These are phyloP conservation scores for Pseudonitzschia multiseries DNA, from an alignment of 108 stramenopile species.

Conservation along the genomic window DNA sequence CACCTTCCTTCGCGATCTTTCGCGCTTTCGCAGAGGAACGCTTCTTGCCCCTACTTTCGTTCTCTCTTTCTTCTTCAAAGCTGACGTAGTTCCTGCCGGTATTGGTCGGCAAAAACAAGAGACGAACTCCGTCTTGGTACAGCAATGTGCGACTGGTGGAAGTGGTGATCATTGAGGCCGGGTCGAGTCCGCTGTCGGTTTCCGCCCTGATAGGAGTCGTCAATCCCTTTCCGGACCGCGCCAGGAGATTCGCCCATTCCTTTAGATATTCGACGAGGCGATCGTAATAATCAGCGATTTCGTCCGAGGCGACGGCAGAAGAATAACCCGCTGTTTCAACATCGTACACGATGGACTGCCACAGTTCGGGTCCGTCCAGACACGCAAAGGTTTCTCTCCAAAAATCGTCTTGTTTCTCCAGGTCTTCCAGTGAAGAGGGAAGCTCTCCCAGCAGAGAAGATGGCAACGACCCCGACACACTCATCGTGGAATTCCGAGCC, in stretches of 20 bases:
- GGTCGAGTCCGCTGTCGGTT: slow-evolving; percentile 18
- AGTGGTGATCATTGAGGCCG: slow-evolving; percentile 19
- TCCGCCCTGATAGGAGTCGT: slow-evolving; percentile 68
- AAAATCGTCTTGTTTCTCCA: slow-evolving; percentile 30
- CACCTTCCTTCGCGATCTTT: slow-evolving; percentile 57
- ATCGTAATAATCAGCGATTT: slow-evolving; percentile 21
- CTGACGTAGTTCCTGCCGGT: slow-evolving; percentile 73
- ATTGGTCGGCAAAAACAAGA: slow-evolving; percentile 69
- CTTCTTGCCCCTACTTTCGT: background rate
- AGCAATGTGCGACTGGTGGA: slow-evolving; percentile 34
- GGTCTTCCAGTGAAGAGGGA: slow-evolving; percentile 12
- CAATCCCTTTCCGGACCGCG: slow-evolving; percentile 54
- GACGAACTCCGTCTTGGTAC: slow-evolving; percentile 50
- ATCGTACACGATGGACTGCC: slow-evolving; percentile 37
- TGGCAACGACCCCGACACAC: slow-evolving; percentile 24
- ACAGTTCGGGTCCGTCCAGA: slow-evolving; percentile 77
- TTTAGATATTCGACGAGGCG: slow-evolving; percentile 58
- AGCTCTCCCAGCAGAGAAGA: background rate
- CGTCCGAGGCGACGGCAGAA: slow-evolving; percentile 8
- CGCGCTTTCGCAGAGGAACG: slow-evolving; percentile 5
- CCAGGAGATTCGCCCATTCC: slow-evolving; percentile 62
- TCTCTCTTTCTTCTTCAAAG: slow-evolving; percentile 53
- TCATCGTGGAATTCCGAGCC: slow-evolving; percentile 49
- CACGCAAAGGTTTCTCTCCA: slow-evolving; percentile 74
- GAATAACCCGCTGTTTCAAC: slow-evolving; percentile 7